Base-by-base conservation (phyloP, 768 basidiomycete species). In the Mrakia hoshinonis region DNA sequence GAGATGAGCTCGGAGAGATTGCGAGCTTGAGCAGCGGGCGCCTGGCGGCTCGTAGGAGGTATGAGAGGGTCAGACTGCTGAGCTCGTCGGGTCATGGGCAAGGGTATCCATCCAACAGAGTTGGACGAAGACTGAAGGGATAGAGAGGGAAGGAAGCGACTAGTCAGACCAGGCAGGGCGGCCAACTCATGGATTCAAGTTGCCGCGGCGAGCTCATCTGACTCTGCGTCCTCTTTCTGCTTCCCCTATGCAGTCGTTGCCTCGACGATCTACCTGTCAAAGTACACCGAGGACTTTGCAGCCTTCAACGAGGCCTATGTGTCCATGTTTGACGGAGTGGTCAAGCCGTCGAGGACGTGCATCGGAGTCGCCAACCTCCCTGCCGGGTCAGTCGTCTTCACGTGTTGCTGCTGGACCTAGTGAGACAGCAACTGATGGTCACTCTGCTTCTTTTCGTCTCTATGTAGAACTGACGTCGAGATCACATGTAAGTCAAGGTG, bases 211-310 rank as follows among this genome's bases (percentile, higher is more conserved):
- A 31, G 26, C 58, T 60, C 24, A 60, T n/a, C n/a, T 34, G 6
- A 3, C 12, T 52, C 49, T 12, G 15, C 26, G 43, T 29, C 12
- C 55, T 15, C 24, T 3, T 18, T 63, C 62, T n/a, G 4, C 46
- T 15, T n/a, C 31, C 47, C 20, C 54, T 54, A 5, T 6, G 2
- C 46, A 68, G 72, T 73, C 38, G 72, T 73, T 34, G 52, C 72
- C 2, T 68, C 29, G 46, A 73, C 70, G 13, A 68, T 73, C 60
- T 73, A 73, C 66, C 46, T 73, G 22, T 52, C 52, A 22, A 66
- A 71, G 52, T 73, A 73, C 38, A 51, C 43, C 10, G 39, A 73
- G 61, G 72, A 73, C 31, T 73, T 67, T 34, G 61, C 65, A 20
- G 39, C 52, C 24, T 67, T 71, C 46, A 71, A 71, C 36, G 70